Evolutionary conservation across 768 basidiomycete genomes (phyloP), one percentile per base, ranked within the genome.

Genomic region (Termitomyces sp.): DNA sequence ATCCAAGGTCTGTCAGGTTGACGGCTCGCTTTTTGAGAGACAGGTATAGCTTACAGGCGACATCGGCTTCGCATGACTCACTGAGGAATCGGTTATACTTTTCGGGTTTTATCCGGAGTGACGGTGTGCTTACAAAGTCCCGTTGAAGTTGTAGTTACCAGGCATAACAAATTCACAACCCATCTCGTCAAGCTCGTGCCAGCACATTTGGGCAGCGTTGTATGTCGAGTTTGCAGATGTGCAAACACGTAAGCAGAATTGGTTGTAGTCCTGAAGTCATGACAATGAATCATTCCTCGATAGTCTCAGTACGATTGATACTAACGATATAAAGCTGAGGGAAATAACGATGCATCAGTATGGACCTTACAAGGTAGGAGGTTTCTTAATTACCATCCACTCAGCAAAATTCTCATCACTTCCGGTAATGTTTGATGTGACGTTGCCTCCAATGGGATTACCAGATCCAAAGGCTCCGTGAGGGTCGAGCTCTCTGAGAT

Each of bases 141-240:
- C 73, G 26, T 75, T 73, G 54, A 71, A 65, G 47, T 76, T 62
- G 66, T 77, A 78, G 55, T 76, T 76, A 18, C 76, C 76, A 8
- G 77, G 77, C 77, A 79, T 78, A 35, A 77, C 76, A 54, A 75
- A 78, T 32, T 69, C 63, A 55, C 77, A 79, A 22, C 77, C 76
- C 71, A 77, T 74, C 47, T 73, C 70, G 56, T 79, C 77, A 24
- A 79, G 71, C 59, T 78, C 72, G 59, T 79, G 77, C 72, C 72
- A 73, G 58, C 76, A 79, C 77, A 79, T 79, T 45, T 63, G 63
- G 0, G 70, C 72, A 5, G 76, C 71, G 43, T 65, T 69, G 62
- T 76, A 79, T 0, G 77, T 78, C n/a, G 70, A 63, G 62, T 79
- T 78, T 45, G 74, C 74, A 52, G 71, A 72, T 0, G 73, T 76